Percentiles rank a stretch among this genome's conserved stretches.
Evolutionary conservation across 202 grass and related monocot species (phyloP).

Genomic region (Eragrostis tef): DNA sequence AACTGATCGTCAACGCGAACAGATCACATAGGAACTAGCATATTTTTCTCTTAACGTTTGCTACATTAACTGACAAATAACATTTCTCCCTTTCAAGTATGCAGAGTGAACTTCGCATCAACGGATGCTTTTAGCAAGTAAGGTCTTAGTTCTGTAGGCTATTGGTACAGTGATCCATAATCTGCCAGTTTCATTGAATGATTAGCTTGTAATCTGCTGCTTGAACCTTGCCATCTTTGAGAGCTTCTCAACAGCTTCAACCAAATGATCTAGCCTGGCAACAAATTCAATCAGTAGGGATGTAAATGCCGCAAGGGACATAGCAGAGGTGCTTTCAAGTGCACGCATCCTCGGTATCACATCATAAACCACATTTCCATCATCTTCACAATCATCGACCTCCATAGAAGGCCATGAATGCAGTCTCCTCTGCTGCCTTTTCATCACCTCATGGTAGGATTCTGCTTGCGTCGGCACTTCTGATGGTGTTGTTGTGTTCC

Average conservation of each 20-base stretch:
- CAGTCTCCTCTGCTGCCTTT: no score
- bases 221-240: conserved; percentile 75
- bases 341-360: conserved; percentile 43
- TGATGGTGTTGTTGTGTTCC: no score
- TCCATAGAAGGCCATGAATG: no score
- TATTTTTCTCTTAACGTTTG: conserved; percentile 31
- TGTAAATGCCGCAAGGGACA: conserved; percentile 70
- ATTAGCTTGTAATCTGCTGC: conserved; percentile 58
- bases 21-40: not conserved
- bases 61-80: conserved; percentile 12
- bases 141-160: conserved; percentile 18
- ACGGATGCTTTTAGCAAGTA: not conserved
- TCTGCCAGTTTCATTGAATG: conserved; percentile 29
- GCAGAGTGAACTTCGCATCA: conserved; percentile 4
- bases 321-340: conserved; percentile 70
- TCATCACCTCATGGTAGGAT: no score
- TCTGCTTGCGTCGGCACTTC: no score
- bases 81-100: not conserved
- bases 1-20: not conserved
- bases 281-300: conserved; percentile 83
- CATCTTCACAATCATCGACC: no score
- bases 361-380: conserved; percentile 28
- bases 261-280: conserved; percentile 85
- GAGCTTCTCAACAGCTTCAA: conserved; percentile 77
- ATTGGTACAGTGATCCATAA: conserved; percentile 25